Evolutionary conservation across 495 filamentous ascomycete genomes (phyloP).

Genomic region (Aspergillus bridgeri): DNA sequence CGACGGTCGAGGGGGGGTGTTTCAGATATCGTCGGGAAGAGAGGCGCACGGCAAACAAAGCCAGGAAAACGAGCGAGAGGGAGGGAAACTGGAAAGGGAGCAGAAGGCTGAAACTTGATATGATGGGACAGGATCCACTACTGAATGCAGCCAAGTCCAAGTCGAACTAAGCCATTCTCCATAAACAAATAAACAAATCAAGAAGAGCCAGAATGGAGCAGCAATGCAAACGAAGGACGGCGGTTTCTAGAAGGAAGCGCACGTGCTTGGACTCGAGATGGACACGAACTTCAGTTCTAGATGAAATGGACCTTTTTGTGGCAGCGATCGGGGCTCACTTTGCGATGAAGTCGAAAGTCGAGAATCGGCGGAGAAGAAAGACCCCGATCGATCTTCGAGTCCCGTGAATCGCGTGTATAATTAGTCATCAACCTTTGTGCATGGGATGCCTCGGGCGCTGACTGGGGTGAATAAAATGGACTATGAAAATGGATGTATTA

Average conservation of each 20-base stretch:
- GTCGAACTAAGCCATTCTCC: neutral
- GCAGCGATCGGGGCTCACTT: neutral
- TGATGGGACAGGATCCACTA: slow-evolving; percentile 2
- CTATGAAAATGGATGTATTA: no score
- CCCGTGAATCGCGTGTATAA: no score
- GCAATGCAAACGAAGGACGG: neutral
- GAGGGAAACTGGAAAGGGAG: neutral
- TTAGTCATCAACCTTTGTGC: no score
- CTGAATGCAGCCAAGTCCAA: neutral
- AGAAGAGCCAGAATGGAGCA: neutral
- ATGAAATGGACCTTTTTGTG: neutral
- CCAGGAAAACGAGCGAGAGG: neutral
- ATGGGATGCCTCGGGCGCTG: no score
- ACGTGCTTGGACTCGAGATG: neutral
- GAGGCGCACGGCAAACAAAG: neutral
- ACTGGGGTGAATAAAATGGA: no score
- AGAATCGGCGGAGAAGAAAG: neutral
- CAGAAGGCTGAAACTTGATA: slow-evolving; percentile 2
- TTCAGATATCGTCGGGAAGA: neutral
- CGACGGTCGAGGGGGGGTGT: neutral
- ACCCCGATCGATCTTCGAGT: no score
- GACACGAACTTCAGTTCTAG: neutral
- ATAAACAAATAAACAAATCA: slow-evolving; percentile 3
- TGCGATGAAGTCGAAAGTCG: neutral
- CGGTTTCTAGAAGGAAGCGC: neutral